These are phyloP conservation scores for Sclerotinia spermophila DNA, from an alignment of 2,329 filamentous ascomycete species.

Conservation along the genomic window DNA sequence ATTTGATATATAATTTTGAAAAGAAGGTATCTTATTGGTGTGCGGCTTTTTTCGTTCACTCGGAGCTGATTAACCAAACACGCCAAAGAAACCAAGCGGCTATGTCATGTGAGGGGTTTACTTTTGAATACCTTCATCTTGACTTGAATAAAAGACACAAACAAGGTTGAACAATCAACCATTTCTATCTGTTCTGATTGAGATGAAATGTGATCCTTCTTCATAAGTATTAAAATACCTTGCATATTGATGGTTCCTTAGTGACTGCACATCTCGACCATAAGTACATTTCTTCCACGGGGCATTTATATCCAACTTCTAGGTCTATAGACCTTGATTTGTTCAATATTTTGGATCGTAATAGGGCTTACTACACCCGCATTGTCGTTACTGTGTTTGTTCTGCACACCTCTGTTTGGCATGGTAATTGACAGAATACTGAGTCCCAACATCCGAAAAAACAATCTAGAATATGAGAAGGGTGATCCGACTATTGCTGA, in stretches of 20 bases:
- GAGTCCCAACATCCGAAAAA: too few relatives aligned
- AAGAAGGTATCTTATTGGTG: too few relatives aligned
- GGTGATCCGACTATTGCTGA: not conserved
- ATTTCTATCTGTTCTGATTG: not conserved
- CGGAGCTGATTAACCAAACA: too few relatives aligned
- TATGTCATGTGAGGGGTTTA: not conserved
- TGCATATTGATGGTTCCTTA: not conserved
- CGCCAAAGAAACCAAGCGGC: not conserved
- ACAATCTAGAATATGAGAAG: too few relatives aligned
- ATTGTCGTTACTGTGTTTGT: rapidly evolving
- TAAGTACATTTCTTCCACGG: not conserved
- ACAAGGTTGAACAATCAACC: not conserved
- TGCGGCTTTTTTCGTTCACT: too few relatives aligned
- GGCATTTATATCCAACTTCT: not conserved
- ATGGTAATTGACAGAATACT: not conserved
- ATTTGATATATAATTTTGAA: too few relatives aligned
- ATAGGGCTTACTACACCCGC: not conserved
- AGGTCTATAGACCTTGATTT: not conserved
- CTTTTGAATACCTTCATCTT: not conserved
- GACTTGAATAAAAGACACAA: not conserved
- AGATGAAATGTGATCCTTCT: not conserved
- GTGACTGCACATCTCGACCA: not conserved
- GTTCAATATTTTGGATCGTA: not conserved
- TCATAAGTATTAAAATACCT: not conserved
- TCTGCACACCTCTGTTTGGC: not conserved